Base-by-base conservation (phyloP, 805 yeast species). In the Metschnikowia peoriensis region DNA sequence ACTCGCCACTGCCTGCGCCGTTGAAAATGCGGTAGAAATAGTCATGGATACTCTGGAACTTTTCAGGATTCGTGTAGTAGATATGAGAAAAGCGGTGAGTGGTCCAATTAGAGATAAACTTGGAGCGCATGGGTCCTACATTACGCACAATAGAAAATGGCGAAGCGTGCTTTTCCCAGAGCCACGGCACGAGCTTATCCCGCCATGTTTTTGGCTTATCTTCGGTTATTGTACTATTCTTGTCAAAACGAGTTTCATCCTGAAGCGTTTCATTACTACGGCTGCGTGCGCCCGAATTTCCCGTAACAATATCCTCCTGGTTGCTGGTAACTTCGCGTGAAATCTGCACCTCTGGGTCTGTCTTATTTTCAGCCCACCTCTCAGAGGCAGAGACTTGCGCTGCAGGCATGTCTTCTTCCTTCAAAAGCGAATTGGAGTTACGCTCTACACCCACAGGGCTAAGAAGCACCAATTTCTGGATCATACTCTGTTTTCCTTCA, bases 1-100 rank as follows among this genome's bases (percentile, higher is more conserved):
- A 81, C 62, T 85, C 89, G 0, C 89, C 90, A 28, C 86, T 80
- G 0, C 85, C 88, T 51, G 72, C 77, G 0, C 76, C 81, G 50
- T 76, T 75, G 61, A 84, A 80, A 1, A 76, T 68, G 54, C 81
- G 71, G 58, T 82, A 79, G 27, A 81, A 74, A 61, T 85, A 85
- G 49, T 73, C 74, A 61, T 82, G 87, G 50, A 84, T 62, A 56
- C 70, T 70, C 58, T 74, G 66, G 53, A 67, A 73, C 46, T 66
- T 64, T 37, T 60, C 49, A 2, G 68, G 71, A 55, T 75, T 66
- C 35, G 63, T 44, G 35, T 61, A 54, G 59, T 70, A 69, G 28
- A 68, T 74, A 73, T 70, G 85, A 50, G 66, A 69, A 67, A 65
- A 78, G 45, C 78, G 64, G 52, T 59, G 67, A 9, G 72, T 76